Base-by-base conservation (phyloP, 768 basidiomycete genomes). In the Chalciporus piperatus region DNA sequence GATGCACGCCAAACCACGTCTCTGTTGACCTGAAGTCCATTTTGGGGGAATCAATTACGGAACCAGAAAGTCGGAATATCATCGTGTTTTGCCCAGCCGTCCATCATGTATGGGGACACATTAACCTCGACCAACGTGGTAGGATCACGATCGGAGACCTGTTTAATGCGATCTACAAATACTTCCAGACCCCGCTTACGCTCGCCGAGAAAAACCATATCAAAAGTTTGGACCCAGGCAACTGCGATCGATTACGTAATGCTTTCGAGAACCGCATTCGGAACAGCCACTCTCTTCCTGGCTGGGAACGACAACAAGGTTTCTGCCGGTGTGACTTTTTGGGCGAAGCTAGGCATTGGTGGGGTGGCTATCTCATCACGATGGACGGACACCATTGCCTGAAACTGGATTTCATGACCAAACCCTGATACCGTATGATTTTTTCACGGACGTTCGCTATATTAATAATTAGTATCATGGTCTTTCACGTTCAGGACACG, bases 241-340 rank as follows among this genome's bases (percentile, higher is more conserved):
- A 62, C 20, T 63, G 63, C 19, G 20, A 47, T 37, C 41, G 42
- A 35, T 16, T 72, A 55, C 45, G 43, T 40, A 53, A 61, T 5
- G 66, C 73, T n/a, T 74, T 60, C 50, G 42, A 50, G 7, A 48
- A 60, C 25, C 74, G 81, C 49, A 73, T 72, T 45, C 62, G 62
- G 23, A 69, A 74, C 19, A 70, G 74, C 6, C 59, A 60, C 48
- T 74, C 74, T 23, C 54, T 83, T 8, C 62, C 67, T 12, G 72
- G 61, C 2, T 73, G 75, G 48, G 73, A 76, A 38, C 59, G 70
- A 30, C 56, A 54, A 37, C 62, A 71, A 44, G 76, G 77, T 0
- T 76, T 76, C 47, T 72, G 62, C 56, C 72, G 83, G 32, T 72
- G 77, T 38, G 83, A 85, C 62, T 71, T 73, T 42, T 56, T 84